phyloP scores from a whole-genome alignment of 352 stramenopile species.

The Plasmopara halstedii region DNA sequence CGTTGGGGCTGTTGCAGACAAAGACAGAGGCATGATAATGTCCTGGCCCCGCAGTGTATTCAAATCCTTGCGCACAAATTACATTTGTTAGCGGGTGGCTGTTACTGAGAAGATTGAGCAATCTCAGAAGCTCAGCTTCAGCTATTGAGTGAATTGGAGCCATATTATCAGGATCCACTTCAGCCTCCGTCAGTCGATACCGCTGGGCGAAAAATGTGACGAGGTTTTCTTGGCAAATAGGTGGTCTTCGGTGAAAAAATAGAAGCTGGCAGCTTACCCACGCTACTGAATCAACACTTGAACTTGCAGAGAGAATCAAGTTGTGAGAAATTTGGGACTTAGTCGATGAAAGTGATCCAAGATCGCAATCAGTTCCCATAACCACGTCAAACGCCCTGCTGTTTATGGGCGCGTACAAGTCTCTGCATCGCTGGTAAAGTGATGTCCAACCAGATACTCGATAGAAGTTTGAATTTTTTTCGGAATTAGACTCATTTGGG shows the following conservation, averaged over 20 bases:
- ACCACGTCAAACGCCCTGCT: constrained; percentile 21
- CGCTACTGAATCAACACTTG: constrained; percentile 42
- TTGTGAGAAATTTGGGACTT: constrained; percentile 14
- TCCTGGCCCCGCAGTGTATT: constrained; percentile 20
- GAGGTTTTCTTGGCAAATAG: constrained; percentile 48
- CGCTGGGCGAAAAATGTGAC: constrained; percentile 41
- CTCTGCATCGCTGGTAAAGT: constrained; percentile 21
- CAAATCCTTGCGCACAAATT: constrained; percentile 40
- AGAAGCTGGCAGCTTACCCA: constrained; percentile 54
- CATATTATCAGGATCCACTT: constrained; percentile 16
- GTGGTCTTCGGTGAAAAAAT: constrained; percentile 36
- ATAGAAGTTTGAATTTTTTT: constrained; percentile 4
- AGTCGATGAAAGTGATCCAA: constrained; percentile 3
- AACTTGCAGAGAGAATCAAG: constrained; percentile 31
- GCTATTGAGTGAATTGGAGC: constrained; percentile 34
- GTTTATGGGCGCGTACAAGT: constrained; percentile 20
- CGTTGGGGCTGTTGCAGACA: constrained; percentile 39
- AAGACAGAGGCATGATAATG: constrained; percentile 22
- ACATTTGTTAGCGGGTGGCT: constrained; percentile 30
- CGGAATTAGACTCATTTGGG: constrained; percentile 1
- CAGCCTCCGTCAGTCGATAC: constrained; percentile 28
- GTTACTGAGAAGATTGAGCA: constrained; percentile 40
- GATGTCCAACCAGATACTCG: constrained; percentile 30
- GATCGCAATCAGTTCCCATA: constrained; percentile 21
- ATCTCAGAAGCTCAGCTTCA: constrained; percentile 37